Base-by-base conservation (phyloP, 257 asterid species). In the Fraxinus pennsylvanica region DNA sequence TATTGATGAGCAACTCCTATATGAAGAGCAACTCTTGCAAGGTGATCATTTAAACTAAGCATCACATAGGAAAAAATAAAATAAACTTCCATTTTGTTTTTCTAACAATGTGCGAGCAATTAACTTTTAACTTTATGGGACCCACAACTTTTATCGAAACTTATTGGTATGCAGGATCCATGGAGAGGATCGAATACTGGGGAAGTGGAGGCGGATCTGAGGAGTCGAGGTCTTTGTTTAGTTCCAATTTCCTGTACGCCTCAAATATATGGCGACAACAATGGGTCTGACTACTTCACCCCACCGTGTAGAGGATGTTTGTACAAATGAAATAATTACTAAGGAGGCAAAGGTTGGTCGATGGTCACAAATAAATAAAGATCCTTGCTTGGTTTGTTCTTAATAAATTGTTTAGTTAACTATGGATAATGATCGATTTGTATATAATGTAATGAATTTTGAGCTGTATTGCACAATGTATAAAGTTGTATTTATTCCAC, bases 141-240 rank as follows among this genome's bases (percentile, higher is more conserved):
- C 17, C 5, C 52, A 43, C 17, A 43, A 43, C 1, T 43, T 41
- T 43, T 43, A 10, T 10, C 15, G 3, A 10, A 43, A 43, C 15
- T 43, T 43, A 0, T 43, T 10, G 30, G 17, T 13, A 61, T 61
- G 68, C 68, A 78, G 81, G 75, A 70, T 10, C 25, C 75, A 21
- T 78, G 72, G 80, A 81, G 74, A 63, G 79, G 83, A 65, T 27
- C 66, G 30, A 79, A 75, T 19, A 75, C 32, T 29, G 65, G 76
- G 29, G 77, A 65, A 5, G 27, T 22, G 68, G 68, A 8, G 52
- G 43, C 21, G 4, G 87, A 81, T 39, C 52, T 84, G 22, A 78
- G 66, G 50, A 81, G 79, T 27, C 73, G 81, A 81, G 87, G 87
- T 0, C 85, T 84, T 65, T 84, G 87, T 70, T 54, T 84, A 22